Conservation (phyloP, 2,329 filamentous ascomycete species). For the Aspergillus novofumigatus region DNA sequence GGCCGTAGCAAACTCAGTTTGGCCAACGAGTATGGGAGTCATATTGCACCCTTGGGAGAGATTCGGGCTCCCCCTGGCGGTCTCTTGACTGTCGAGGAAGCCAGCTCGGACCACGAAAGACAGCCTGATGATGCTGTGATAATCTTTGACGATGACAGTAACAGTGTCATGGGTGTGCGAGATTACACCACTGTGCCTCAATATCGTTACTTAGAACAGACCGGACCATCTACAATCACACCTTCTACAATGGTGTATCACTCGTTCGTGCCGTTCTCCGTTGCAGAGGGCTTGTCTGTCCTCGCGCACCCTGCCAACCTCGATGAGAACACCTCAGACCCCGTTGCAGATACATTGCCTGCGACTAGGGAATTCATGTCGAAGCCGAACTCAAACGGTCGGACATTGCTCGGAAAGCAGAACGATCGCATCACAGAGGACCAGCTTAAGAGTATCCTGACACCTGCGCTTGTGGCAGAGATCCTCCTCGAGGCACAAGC, state of each 20-base stretch:
- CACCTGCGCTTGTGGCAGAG: conserved; percentile 38
- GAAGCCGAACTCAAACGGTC: conserved; percentile 22
- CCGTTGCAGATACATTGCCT: conserved; percentile 6
- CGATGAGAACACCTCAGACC: background rate
- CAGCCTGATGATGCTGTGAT: conserved; percentile 33
- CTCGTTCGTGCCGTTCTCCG: conserved; percentile 11
- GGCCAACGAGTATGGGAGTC: conserved; percentile 59
- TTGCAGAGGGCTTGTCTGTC: conserved; percentile 13
- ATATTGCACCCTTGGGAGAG: conserved; percentile 59
- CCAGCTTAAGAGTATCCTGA: conserved; percentile 23
- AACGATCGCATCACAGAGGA: conserved; percentile 8
- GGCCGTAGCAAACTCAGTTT: conserved; percentile 58
- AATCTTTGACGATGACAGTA: conserved; percentile 35
- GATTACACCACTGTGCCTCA: conserved; percentile 33
- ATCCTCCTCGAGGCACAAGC: conserved; percentile 35
- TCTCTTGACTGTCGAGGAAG: conserved; percentile 43
- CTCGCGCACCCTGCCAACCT: conserved; percentile 6
- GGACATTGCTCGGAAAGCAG: conserved; percentile 27
- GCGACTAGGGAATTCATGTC: conserved; percentile 26
- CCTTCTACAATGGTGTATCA: conserved; percentile 15
- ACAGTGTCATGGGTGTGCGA: conserved; percentile 33
- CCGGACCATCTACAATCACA: conserved; percentile 19
- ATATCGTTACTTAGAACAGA: conserved; percentile 36
- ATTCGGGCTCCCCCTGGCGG: conserved; percentile 41
- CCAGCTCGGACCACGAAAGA: conserved; percentile 35